Evolutionary conservation across 2,329 filamentous ascomycete genomes (phyloP), one percentile per base, ranked within the genome.

Genomic region (Torrubiella hemipterigena): DNA sequence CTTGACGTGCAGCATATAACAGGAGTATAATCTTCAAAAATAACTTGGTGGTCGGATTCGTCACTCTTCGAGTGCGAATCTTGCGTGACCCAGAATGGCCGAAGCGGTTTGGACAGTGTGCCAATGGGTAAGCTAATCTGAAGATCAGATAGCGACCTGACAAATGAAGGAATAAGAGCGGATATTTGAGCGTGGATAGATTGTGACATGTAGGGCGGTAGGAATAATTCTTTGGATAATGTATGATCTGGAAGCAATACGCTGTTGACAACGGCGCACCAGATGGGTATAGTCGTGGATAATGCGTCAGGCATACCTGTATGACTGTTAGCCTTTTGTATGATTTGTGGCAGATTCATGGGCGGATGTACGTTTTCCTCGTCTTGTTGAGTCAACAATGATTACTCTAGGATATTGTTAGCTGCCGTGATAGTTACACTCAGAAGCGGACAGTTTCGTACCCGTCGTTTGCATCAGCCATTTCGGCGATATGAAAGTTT

Each of bases 241-340:
- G 57, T 50, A 31, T 60, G 42, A 14, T 64, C 56, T 0, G 81
- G 79, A 50, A 94, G 93, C 5, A 96, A 60, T 4, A 75, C 63
- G 28, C 70, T 66, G 55, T 96, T 96, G 45, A 95, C 57, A 13
- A 95, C 83, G 38, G 79, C 74, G 54, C 82, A 87, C 91, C 91
- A 98, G 39, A 94, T 82, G 3, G 91, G 89, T 17, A 96, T 67
- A 0, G 91, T 96, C 55, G 94, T 95, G 45, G 81, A 85, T 13
- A 98, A 67, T 12, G 91, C 87, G 58, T 98, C 91, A 1, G 91
- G 89, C 77, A 96, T 93, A 44, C 73, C 77, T 80, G 40, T 13
- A 13, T 18, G 30, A 10, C 7, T 10, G 34, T 42, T 15, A 40
- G 45, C 32, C 33, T 37, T 27, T 35, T 21, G 26, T 19, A 17